Evolutionary conservation across 1,284 basidiomycete species (phyloP).

Genomic region (Apiotrichum sp.): DNA sequence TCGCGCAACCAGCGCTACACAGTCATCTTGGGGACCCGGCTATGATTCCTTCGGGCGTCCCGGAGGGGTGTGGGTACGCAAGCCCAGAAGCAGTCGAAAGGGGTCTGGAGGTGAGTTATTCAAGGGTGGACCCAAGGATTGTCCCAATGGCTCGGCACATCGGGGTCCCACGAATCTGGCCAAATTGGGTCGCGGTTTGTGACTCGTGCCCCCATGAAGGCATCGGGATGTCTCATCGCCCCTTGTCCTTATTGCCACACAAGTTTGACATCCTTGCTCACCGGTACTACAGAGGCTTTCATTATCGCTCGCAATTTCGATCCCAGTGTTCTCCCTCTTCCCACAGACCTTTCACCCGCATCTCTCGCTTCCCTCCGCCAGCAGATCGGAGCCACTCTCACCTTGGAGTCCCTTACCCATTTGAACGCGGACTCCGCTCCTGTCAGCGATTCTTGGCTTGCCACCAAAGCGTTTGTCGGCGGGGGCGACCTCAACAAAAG

Average conservation of each 20-base stretch:
- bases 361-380: constrained; percentile 26
- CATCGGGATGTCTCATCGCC: too few relatives aligned
- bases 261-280: neutral
- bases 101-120: constrained; percentile 44
- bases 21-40: constrained; percentile 11
- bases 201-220: too few relatives aligned
- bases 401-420: constrained; percentile 35
- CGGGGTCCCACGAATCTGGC: neutral
- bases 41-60: constrained; percentile 34
- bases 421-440: neutral
- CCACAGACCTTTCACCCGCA: constrained; percentile 21
- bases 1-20: neutral
- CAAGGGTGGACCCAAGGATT: neutral
- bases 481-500: constrained; percentile 30
- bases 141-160: neutral
- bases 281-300: constrained; percentile 50
- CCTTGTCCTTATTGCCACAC: neutral
- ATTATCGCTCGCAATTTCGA: constrained; percentile 52
- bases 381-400: constrained; percentile 34
- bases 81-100: constrained; percentile 45
- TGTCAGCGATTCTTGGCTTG: constrained; percentile 24
- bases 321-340: constrained; percentile 36
- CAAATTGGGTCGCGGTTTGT: too few relatives aligned
- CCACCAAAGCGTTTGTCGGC: constrained; percentile 37
- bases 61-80: constrained; percentile 47